Evolutionary conservation across 2,329 filamentous ascomycete species (phyloP).

Genomic region (Eutypella sp.): DNA sequence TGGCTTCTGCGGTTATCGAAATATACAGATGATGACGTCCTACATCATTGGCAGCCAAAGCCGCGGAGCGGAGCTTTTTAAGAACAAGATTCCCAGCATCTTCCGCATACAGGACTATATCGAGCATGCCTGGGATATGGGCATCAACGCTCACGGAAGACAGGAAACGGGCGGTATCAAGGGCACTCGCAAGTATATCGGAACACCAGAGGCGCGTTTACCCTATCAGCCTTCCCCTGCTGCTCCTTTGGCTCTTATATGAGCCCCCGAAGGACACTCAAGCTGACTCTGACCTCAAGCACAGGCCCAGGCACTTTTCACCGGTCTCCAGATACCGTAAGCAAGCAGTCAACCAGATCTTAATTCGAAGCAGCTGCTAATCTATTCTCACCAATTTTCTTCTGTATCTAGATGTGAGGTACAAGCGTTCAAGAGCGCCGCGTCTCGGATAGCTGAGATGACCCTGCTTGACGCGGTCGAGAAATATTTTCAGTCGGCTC

Average conservation of each 20-base stretch:
- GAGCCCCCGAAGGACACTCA: no score
- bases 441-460: slow-evolving; percentile 43
- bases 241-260: not conserved
- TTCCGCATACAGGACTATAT: slow-evolving; percentile 81
- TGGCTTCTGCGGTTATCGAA: slow-evolving; percentile 91
- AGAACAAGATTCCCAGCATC: slow-evolving; percentile 63
- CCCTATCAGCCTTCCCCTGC: no score
- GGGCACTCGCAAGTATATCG: slow-evolving; percentile 92
- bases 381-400: not conserved
- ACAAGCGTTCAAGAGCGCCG: slow-evolving; percentile 50
- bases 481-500: slow-evolving; percentile 64
- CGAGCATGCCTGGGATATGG: slow-evolving; percentile 81
- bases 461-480: slow-evolving; percentile 65
- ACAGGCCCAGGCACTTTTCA: slow-evolving; percentile 76
- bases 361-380: slow-evolving; percentile 2
- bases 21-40: slow-evolving; percentile 86
- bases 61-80: slow-evolving; percentile 56
- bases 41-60: slow-evolving; percentile 61
- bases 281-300: not conserved
- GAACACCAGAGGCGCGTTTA: slow-evolving; percentile 72
- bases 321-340: slow-evolving; percentile 62
- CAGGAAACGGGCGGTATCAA: slow-evolving; percentile 81
- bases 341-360: slow-evolving; percentile 21
- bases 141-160: slow-evolving; percentile 70
- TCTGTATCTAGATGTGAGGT: slow-evolving; percentile 58